A percentile compares a stretch with the other conserved stretches of the same genome.
phyloP scores from a whole-genome alignment of 179 eudicot genomes.

The Pouteria campechiana region DNA sequence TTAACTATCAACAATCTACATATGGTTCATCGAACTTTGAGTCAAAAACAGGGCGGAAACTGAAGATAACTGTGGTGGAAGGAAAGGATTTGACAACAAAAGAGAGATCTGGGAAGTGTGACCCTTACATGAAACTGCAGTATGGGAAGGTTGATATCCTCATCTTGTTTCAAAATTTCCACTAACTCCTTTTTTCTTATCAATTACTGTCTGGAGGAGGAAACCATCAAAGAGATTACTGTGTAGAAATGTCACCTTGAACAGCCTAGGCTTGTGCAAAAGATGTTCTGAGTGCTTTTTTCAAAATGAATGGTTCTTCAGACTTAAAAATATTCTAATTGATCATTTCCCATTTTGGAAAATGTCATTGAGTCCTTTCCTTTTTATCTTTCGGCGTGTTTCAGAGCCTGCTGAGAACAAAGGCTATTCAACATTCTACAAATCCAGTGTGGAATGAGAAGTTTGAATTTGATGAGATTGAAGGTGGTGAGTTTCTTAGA shows the following conservation, averaged over 20 bases:
- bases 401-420: slow-evolving; percentile 60
- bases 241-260: too few relatives aligned
- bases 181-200: too few relatives aligned
- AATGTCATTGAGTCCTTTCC: background rate
- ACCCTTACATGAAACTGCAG: slow-evolving; percentile 75
- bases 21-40: slow-evolving; percentile 34
- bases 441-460: slow-evolving; percentile 74
- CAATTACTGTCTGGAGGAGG: too few relatives aligned
- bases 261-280: too few relatives aligned
- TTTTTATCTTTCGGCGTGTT: slow-evolving; percentile 1
- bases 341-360: too few relatives aligned
- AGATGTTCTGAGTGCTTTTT: too few relatives aligned
- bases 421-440: slow-evolving; percentile 25
- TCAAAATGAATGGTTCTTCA: too few relatives aligned
- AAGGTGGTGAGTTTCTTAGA: slow-evolving; percentile 79
- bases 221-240: too few relatives aligned
- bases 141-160: slow-evolving; percentile 72
- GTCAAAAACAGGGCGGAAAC: slow-evolving; percentile 67
- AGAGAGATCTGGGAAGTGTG: slow-evolving; percentile 59
- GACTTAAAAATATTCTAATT: too few relatives aligned
- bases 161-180: background rate
- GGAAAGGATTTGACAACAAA: slow-evolving; percentile 61
- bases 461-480: slow-evolving; percentile 91
- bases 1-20: slow-evolving; percentile 35
- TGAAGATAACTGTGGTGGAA: slow-evolving; percentile 59